A percentile compares a stretch with the other conserved stretches of the same genome.
phyloP scores from a whole-genome alignment of 2,329 filamentous ascomycete genomes.

The Diaporthe australafricana region DNA sequence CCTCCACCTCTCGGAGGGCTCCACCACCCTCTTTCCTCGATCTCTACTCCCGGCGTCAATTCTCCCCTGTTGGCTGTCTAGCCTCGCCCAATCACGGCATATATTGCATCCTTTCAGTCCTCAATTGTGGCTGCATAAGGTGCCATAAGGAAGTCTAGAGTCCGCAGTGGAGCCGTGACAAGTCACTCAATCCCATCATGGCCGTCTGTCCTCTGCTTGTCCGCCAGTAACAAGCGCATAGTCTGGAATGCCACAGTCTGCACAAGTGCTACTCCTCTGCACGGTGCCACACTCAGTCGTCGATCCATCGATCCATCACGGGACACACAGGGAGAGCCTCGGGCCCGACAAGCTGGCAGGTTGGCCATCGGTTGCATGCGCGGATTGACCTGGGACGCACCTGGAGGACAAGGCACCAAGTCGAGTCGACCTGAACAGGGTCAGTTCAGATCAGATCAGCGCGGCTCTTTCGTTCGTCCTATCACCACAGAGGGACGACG shows the following conservation, averaged over 20 bases:
- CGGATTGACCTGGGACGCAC: not conserved
- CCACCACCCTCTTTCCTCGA: not conserved
- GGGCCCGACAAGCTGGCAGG: slow-evolving; percentile 1
- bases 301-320: slow-evolving; percentile 27
- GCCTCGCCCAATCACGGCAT: slow-evolving; percentile 35
- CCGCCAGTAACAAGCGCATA: slow-evolving; percentile 17
- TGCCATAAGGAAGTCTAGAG: slow-evolving; percentile 31
- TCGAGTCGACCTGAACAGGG: not conserved
- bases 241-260: slow-evolving; percentile 17
- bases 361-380: not conserved
- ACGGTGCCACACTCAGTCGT: not conserved
- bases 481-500: not conserved
- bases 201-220: not conserved
- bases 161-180: slow-evolving; percentile 26
- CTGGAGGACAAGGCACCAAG: not conserved
- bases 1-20: not conserved
- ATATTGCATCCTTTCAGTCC: slow-evolving; percentile 7
- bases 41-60: slow-evolving; percentile 20
- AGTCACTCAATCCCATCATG: slow-evolving; percentile 7
- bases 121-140: slow-evolving; percentile 19
- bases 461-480: slow-evolving; percentile 12
- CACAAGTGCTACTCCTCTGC: slow-evolving; percentile 5
- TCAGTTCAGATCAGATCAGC: slow-evolving; percentile 4
- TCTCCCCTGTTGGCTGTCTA: slow-evolving; percentile 11
- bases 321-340: slow-evolving; percentile 13